A percentile compares a stretch with the other conserved stretches of the same genome.
These are phyloP conservation scores for Pterula multifida DNA, from an alignment of 1,284 basidiomycete species.

Conservation along the genomic window DNA sequence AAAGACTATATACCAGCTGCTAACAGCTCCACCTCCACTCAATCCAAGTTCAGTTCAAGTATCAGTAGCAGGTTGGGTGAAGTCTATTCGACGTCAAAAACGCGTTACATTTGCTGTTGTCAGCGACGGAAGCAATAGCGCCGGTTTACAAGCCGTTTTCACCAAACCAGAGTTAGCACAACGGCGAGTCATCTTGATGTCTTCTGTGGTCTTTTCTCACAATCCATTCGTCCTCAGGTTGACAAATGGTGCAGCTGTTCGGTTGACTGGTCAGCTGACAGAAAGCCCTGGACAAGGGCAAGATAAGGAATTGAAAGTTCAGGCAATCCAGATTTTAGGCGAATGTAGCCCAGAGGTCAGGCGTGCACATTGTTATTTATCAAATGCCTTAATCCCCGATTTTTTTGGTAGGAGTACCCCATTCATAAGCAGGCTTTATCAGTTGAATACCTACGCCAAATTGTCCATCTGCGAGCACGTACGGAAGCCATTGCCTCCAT, in stretches of 20 bases:
- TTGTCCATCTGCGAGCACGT: constrained; percentile 76
- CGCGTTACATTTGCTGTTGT: constrained; percentile 76
- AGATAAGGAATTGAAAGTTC: constrained; percentile 63
- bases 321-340: constrained; percentile 56
- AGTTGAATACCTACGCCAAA: constrained; percentile 66
- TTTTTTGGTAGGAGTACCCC: constrained; percentile 50
- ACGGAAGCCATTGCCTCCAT: constrained; percentile 61
- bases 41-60: constrained; percentile 10
- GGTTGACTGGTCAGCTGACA: constrained; percentile 52
- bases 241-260: constrained; percentile 64
- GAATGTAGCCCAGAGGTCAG: constrained; percentile 64
- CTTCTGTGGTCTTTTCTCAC: constrained; percentile 1
- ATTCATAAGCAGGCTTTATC: constrained; percentile 79
- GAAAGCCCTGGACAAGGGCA: constrained; percentile 61
- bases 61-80: constrained; percentile 69
- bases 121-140: constrained; percentile 65
- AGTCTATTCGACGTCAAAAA: constrained; percentile 77
- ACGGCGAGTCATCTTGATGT: constrained; percentile 19
- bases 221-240: constrained; percentile 25
- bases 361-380: constrained; percentile 6
- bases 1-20: neutral
- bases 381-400: neutral
- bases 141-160: constrained; percentile 72
- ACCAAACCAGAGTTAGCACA: constrained; percentile 29
- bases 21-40: neutral